Evolutionary conservation across 2,329 filamentous ascomycete genomes (phyloP), one percentile per base, ranked within the genome.

Genomic region (Cercospora beticola): DNA sequence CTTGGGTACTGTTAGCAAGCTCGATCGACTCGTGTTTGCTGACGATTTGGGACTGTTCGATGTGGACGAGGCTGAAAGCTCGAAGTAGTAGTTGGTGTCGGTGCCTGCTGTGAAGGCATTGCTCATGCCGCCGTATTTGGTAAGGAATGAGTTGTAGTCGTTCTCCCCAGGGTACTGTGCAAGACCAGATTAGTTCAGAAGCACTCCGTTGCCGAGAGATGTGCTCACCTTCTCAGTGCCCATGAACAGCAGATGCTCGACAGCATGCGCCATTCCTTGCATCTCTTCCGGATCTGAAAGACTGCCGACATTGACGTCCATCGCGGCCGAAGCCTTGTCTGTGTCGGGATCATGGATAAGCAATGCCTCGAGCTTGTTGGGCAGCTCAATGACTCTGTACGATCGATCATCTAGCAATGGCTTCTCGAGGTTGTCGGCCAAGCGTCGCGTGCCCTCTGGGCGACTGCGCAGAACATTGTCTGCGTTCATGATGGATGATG

Each of bases 241-340:
- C 95, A 99, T 98, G 83, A 99, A 99, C 26, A 99, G 84, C 72
- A 97, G 83, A 86, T 97, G 94, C 84, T 98, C 94, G 65, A 98
- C 93, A 6, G 93, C 94, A 83, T 98, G 95, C 63, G 94, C 94
- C 88, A 97, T 94, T 68, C 95, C 93, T 14, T 93, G 94, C 88
- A 98, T 93, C 75, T 93, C 92, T 72, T 91, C 88, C 72, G 92
- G 89, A 77, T 99, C 95, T 78, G 92, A 96, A 83, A 97, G 97
- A 81, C 92, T 96, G 70, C 95, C 95, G 40, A 97, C 94, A 79
- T 97, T 94, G 78, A 98, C 94, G 79, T 98, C 95, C 77, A 98
- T 89, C 62, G 94, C 92, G 9, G 94, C 95, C 76, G 93, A 97
- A 72, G 95, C 94, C 86, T 98, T 98, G 84, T 99, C 95, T 7